A percentile compares a stretch with the other conserved stretches of the same genome.
phyloP scores from a whole-genome alignment of 306 rosid genomes.

The Fagus sylvatica region DNA sequence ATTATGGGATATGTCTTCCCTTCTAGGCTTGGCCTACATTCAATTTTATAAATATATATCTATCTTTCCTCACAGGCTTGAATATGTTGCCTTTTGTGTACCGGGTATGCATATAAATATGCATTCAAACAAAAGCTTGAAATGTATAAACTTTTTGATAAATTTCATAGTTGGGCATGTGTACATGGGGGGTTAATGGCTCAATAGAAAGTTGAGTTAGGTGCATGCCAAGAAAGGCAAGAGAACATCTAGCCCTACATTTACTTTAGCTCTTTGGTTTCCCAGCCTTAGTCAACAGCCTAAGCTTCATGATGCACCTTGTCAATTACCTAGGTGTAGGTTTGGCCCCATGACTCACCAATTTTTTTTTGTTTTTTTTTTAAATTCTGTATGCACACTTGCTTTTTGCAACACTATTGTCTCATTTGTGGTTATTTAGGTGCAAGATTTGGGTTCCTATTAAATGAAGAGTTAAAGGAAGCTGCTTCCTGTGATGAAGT shows the following conservation, averaged over 20 bases:
- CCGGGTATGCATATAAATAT: not conserved
- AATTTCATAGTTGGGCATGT: not conserved
- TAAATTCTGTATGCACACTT: not conserved
- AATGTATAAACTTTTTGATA: not conserved
- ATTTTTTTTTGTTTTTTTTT: not conserved
- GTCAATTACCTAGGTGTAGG: not conserved
- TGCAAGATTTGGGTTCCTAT: constrained; percentile 74
- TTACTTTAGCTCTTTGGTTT: not conserved
- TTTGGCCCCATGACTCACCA: too few species aligned
- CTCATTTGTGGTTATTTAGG: constrained; percentile 45
- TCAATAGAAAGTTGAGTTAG: not conserved
- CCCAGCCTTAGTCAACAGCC: not conserved
- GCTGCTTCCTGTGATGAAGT: constrained; percentile 90
- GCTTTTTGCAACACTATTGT: constrained; percentile 20
- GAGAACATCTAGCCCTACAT: not conserved
- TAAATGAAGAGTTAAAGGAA: constrained; percentile 77
- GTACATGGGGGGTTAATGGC: not conserved
- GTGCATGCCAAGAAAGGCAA: not conserved
- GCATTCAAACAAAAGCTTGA: not conserved
- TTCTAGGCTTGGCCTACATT: not conserved
- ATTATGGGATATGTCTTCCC: not conserved
- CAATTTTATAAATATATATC: not conserved
- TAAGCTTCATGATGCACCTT: not conserved
- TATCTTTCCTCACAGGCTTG: not conserved
- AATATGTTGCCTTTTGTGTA: not conserved